Evolutionary conservation across 306 rosid species (phyloP).

Genomic region (Hylodesmum podocarpum): DNA sequence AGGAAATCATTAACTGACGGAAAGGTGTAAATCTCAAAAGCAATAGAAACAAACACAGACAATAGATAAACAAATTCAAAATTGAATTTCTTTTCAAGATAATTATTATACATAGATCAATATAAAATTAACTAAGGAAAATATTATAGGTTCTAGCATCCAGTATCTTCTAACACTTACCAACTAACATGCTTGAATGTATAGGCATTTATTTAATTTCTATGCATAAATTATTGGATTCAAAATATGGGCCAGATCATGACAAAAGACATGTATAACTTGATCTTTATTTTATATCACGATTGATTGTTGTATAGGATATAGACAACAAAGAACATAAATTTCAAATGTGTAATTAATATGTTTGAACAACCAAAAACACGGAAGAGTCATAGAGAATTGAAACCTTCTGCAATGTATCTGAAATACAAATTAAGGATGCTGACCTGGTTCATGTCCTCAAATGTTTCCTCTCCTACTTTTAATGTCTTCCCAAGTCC

Average conservation of each 20-base stretch:
- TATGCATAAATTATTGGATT: not conserved
- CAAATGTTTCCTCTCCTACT: slow-evolving; percentile 45
- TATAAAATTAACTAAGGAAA: not conserved
- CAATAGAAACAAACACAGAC: not conserved
- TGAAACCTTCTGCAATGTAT: slow-evolving; percentile 1
- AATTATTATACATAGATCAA: slow-evolving; percentile 9
- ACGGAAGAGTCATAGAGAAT: not conserved
- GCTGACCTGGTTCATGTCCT: slow-evolving; percentile 45
- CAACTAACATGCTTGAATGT: slow-evolving; percentile 3
- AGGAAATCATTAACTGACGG: not conserved
- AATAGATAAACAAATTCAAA: slow-evolving; percentile 10
- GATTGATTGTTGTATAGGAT: not conserved
- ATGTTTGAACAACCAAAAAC: not conserved
- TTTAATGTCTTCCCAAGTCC: slow-evolving; percentile 47
- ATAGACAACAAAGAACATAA: slow-evolving; percentile 8
- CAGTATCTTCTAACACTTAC: not conserved
- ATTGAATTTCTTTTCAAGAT: slow-evolving; percentile 3
- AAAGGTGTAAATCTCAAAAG: slow-evolving; percentile 23
- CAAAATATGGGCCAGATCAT: not conserved
- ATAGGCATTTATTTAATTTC: not conserved
- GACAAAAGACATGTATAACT: not conserved
- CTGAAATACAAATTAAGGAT: slow-evolving; percentile 16
- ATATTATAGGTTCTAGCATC: not conserved
- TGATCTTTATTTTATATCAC: slow-evolving; percentile 11
- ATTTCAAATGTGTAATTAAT: not conserved